Conservation (phyloP, 2,329 filamentous ascomycete genomes). For the Hypoxylon sp. region DNA sequence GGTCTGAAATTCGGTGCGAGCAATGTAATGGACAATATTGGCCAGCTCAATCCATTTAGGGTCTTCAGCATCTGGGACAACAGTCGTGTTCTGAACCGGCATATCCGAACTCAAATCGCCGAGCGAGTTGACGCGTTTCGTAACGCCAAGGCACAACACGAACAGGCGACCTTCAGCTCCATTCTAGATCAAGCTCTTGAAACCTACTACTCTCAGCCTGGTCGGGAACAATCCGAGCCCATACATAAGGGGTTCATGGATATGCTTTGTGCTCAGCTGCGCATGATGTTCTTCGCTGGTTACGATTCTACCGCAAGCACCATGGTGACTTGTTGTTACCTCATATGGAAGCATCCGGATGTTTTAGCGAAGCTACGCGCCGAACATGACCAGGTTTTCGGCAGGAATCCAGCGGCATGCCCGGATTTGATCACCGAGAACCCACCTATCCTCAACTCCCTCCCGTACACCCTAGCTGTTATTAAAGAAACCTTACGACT, state of each 20-base stretch:
- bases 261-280: conserved; percentile 46
- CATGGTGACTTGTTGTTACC: conserved; percentile 45
- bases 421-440: conserved; percentile 52
- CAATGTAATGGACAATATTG: conserved; percentile 41
- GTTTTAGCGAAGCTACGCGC: conserved; percentile 43
- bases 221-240: conserved; percentile 26
- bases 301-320: conserved; percentile 51
- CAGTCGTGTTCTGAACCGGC: conserved; percentile 42
- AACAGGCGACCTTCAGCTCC: conserved; percentile 40
- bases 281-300: conserved; percentile 51
- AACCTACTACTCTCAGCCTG: conserved; percentile 43
- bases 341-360: conserved; percentile 45
- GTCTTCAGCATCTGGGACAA: conserved; percentile 46
- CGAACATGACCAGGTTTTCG: conserved; percentile 63
- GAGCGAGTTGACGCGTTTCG: conserved; percentile 38
- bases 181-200: conserved; percentile 48
- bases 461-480: conserved; percentile 62
- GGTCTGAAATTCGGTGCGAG: conserved; percentile 41
- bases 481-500: conserved; percentile 64
- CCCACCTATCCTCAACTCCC: conserved; percentile 57
- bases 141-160: conserved; percentile 34
- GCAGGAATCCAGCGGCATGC: conserved; percentile 51
- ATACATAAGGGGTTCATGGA: conserved; percentile 43
- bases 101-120: conserved; percentile 44
- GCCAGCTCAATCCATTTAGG: conserved; percentile 44